Evolutionary conservation across 495 filamentous ascomycete species (phyloP).

Genomic region (Talaromyces ruber): DNA sequence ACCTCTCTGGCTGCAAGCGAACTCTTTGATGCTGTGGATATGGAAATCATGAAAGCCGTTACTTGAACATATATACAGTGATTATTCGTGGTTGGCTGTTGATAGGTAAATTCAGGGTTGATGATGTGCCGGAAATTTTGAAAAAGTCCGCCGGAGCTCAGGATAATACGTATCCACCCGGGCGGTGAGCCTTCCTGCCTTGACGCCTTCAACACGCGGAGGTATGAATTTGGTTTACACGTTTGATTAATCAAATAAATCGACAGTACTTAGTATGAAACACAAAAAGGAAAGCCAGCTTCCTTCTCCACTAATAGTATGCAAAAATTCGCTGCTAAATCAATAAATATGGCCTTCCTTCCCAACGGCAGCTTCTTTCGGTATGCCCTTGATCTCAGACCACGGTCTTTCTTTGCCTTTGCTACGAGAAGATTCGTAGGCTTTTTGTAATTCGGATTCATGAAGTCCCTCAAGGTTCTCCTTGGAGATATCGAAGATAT

Average conservation of each 20-base stretch:
- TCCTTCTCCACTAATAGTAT: background rate
- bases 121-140: slow-evolving; percentile 1
- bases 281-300: background rate
- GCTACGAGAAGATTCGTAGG: background rate
- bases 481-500: slow-evolving; percentile 20
- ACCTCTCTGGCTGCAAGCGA: background rate
- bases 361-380: slow-evolving; percentile 33
- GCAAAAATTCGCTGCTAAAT: background rate
- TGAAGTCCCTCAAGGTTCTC: slow-evolving; percentile 13
- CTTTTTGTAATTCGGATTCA: slow-evolving; percentile 18
- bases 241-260: background rate
- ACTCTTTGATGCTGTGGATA: background rate
- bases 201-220: slow-evolving; percentile 4
- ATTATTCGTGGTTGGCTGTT: background rate
- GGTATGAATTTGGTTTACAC: background rate
- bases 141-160: background rate
- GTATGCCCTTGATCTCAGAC: slow-evolving; percentile 38
- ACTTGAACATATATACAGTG: background rate
- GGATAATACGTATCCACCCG: background rate
- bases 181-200: slow-evolving; percentile 20
- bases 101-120: background rate
- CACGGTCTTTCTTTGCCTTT: slow-evolving; percentile 3
- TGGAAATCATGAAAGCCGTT: background rate
- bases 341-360: slow-evolving; percentile 36
- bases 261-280: background rate